phyloP scores from a whole-genome alignment of 192 early-diverging fungal genomes.

The Gamsiella multidivaricata region DNA sequence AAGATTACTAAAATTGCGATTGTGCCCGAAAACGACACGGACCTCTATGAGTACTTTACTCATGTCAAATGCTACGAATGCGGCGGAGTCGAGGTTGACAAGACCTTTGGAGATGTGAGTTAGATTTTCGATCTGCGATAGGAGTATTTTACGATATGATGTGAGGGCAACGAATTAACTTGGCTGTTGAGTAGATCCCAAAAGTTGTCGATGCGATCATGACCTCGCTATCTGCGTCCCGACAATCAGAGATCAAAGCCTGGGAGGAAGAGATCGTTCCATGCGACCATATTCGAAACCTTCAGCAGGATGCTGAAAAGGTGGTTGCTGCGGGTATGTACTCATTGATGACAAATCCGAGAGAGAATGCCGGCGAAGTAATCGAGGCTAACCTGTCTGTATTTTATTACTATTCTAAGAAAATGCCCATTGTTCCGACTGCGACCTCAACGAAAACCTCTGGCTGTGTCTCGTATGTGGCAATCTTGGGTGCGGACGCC shows the following conservation, averaged over 20 bases:
- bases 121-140: too few relatives aligned
- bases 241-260: slow-evolving; percentile 89
- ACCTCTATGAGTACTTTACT: slow-evolving; percentile 80
- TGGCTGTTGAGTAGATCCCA: slow-evolving; percentile 59
- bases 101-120: slow-evolving; percentile 62
- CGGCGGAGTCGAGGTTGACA: slow-evolving; percentile 69
- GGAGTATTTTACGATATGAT: too few relatives aligned
- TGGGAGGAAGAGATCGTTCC: slow-evolving; percentile 89
- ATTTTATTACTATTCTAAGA: slow-evolving; percentile 42
- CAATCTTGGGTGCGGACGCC: slow-evolving; percentile 92
- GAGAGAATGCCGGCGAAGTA: too few relatives aligned
- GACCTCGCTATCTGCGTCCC: slow-evolving; percentile 80
- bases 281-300: slow-evolving; percentile 82
- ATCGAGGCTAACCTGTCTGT: too few relatives aligned
- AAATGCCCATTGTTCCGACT: slow-evolving; percentile 80
- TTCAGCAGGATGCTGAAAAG: slow-evolving; percentile 73
- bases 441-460: slow-evolving; percentile 91
- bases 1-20: slow-evolving; percentile 97
- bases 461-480: slow-evolving; percentile 97
- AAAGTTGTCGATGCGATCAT: slow-evolving; percentile 76
- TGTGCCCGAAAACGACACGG: slow-evolving; percentile 75
- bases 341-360: slow-evolving; percentile 14
- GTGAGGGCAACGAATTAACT: not conserved
- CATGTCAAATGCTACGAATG: slow-evolving; percentile 86
- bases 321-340: slow-evolving; percentile 56